Evolutionary conservation across 495 filamentous ascomycete genomes (phyloP).

Genomic region (Neurospora sp.): DNA sequence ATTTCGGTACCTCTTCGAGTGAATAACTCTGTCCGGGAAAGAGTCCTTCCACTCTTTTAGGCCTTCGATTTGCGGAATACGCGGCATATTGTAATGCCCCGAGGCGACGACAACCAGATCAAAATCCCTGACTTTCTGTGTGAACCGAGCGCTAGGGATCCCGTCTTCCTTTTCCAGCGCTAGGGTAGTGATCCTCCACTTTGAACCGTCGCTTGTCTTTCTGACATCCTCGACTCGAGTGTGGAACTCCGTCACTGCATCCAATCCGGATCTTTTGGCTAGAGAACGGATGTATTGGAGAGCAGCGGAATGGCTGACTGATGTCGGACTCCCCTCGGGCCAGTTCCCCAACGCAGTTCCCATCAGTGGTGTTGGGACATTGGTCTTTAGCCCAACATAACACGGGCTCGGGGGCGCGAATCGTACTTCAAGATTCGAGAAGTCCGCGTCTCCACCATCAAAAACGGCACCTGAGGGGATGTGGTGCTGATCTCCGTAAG

Average conservation of each 20-base stretch:
- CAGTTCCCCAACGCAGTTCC: constrained; percentile 47
- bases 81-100: constrained; percentile 49
- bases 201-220: constrained; percentile 28
- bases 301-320: constrained; percentile 44
- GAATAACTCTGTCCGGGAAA: constrained; percentile 41
- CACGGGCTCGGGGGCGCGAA: constrained; percentile 33
- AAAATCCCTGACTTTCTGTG: constrained; percentile 29
- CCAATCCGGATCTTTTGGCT: constrained; percentile 36
- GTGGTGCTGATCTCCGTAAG: constrained; percentile 14
- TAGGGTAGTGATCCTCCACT: constrained; percentile 42
- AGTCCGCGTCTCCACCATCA: not conserved
- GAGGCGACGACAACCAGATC: constrained; percentile 48
- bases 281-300: constrained; percentile 51
- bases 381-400: constrained; percentile 54
- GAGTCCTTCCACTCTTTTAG: constrained; percentile 40
- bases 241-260: constrained; percentile 41
- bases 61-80: constrained; percentile 45
- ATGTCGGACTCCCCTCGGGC: constrained; percentile 47
- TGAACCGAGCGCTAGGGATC: not conserved
- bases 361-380: constrained; percentile 54
- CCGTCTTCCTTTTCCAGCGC: constrained; percentile 21
- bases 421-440: constrained; percentile 6
- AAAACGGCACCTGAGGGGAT: constrained; percentile 5
- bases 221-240: constrained; percentile 46
- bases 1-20: constrained; percentile 52